A percentile compares a stretch with the other conserved stretches of the same genome.
phyloP scores from a whole-genome alignment of 208 protist species.

The Leishmania major region DNA sequence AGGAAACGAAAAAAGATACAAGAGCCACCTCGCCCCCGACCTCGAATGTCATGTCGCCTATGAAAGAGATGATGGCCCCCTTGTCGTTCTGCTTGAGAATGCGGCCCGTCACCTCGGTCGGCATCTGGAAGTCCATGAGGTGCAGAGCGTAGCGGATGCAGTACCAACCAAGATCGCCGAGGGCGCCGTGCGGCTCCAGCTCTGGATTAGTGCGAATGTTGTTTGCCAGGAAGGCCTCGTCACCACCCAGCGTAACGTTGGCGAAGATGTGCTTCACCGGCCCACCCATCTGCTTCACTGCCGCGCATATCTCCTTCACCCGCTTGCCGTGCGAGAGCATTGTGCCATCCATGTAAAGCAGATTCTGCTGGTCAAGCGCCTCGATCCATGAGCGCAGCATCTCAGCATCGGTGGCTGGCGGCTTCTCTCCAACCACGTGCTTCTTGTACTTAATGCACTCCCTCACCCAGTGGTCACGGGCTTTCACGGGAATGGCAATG shows the following conservation, averaged over 20 bases:
- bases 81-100: conserved; percentile 44
- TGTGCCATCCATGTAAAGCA: conserved; percentile 75
- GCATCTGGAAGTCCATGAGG: conserved; percentile 58
- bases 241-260: conserved; percentile 27
- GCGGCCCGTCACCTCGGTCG: conserved; percentile 45
- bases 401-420: conserved; percentile 38
- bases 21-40: conserved; percentile 24
- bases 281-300: conserved; percentile 30
- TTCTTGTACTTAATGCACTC: conserved; percentile 56
- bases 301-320: conserved; percentile 31
- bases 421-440: conserved; percentile 73
- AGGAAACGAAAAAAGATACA: conserved; percentile 36
- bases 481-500: conserved; percentile 47
- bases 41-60: conserved; percentile 41
- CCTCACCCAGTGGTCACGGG: conserved; percentile 43
- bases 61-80: conserved; percentile 45
- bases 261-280: conserved; percentile 50
- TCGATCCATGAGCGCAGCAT: conserved; percentile 60
- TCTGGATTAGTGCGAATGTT: conserved; percentile 53
- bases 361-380: conserved; percentile 35
- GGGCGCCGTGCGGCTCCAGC: conserved; percentile 52
- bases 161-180: conserved; percentile 72
- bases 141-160: conserved; percentile 58
- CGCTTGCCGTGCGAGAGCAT: conserved; percentile 55
- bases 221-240: conserved; percentile 34